Evolutionary conservation across 2,329 filamentous ascomycete genomes (phyloP).

Genomic region (Fusarium hostae): DNA sequence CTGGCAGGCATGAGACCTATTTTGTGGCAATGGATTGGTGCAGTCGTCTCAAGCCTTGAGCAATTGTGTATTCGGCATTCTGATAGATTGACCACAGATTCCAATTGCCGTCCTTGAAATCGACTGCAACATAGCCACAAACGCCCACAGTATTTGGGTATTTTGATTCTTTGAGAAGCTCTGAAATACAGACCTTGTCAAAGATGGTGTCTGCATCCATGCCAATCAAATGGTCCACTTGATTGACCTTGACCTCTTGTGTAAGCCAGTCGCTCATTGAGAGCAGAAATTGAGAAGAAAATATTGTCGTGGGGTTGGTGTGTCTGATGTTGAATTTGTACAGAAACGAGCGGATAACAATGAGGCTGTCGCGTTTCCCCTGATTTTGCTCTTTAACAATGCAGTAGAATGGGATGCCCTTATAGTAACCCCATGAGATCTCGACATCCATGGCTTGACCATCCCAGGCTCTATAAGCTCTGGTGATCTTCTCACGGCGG

Average conservation of each 20-base stretch:
- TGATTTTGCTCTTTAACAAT: conserved; percentile 57
- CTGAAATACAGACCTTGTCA: conserved; percentile 51
- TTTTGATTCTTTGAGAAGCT: conserved; percentile 50
- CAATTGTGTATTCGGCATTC: conserved; percentile 43
- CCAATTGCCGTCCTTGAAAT: conserved; percentile 40
- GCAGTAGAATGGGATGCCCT: conserved; percentile 54
- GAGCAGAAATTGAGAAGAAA: conserved; percentile 50
- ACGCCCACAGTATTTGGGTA: conserved; percentile 54
- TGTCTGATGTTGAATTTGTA: conserved; percentile 56
- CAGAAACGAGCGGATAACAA: conserved; percentile 54
- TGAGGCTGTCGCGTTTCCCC: conserved; percentile 56
- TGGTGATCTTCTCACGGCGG: conserved; percentile 44
- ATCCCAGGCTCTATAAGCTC: conserved; percentile 54
- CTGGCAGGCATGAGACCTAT: conserved; percentile 41
- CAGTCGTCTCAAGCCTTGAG: conserved; percentile 40
- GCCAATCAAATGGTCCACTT: conserved; percentile 52
- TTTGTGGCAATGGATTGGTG: conserved; percentile 43
- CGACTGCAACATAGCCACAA: conserved; percentile 53
- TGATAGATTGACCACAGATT: conserved; percentile 44
- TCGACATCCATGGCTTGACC: conserved; percentile 52
- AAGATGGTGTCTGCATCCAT: conserved; percentile 57
- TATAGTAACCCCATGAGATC: conserved; percentile 52
- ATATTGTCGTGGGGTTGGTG: conserved; percentile 50
- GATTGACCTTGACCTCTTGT: conserved; percentile 43
- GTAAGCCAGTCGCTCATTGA: conserved; percentile 49